Base-by-base conservation (phyloP, 2,329 filamentous ascomycete genomes). In the Claviceps pazoutovae region DNA sequence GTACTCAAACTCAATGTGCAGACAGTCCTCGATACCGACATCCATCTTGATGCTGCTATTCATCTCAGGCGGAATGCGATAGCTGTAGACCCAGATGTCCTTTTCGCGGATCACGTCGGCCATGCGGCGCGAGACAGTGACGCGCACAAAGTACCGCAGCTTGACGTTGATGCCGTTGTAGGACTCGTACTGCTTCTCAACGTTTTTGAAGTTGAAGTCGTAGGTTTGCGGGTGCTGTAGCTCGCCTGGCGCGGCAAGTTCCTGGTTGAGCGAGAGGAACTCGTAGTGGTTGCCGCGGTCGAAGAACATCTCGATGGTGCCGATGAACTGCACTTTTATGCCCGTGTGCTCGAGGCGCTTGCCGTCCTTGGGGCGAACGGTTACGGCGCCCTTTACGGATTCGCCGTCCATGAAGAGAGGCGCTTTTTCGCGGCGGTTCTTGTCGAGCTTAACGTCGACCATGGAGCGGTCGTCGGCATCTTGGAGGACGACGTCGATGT, bases 1-100 rank as follows among this genome's bases (percentile, higher is more conserved):
- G 74, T 98, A 98, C 71, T 98, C 93, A 62, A 98, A 98, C 70
- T 98, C 93, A 60, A 98, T 98, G 71, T 98, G 93, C 60, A 98
- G 75, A 68, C 93, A 98, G 73, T 98, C 94, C 72, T 98, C 93
- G 64, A 98, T 98, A 53, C 93, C 93, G 54, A 98, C 93, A 66
- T 98, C 93, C 93, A 98, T 98, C 79, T 98, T 98, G 76, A 98
- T 98, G 60, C 87, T 89, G 71, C 83, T 90, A 75, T 97, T 98
- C 70, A 89, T 94, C 79, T 98, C 93, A 17, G 93, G 93, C 19
- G 93, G 91, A 74, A 97, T 91, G 68, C 90, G 84, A 76, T 98
- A 98, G 57, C 85, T 93, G 75, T 98, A 98, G 52, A 98, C 94
- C 94, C 94, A 98, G 58, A 98, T 86, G 69, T 98, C 94, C 79